Conservation (phyloP, 1,284 basidiomycete genomes). For the Ceratobasidium sp. region DNA sequence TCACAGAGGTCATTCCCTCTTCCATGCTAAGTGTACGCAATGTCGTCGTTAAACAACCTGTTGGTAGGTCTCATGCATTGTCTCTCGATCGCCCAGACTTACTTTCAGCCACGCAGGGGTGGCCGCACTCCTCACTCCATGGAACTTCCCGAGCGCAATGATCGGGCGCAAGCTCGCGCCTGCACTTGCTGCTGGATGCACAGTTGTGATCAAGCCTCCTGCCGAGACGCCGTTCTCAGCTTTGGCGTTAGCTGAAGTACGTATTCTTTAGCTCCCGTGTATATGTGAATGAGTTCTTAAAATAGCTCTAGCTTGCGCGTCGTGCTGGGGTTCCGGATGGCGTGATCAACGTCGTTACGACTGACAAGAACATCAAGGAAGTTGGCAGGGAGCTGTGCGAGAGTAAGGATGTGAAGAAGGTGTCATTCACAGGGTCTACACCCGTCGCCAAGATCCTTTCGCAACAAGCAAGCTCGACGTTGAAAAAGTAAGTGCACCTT, state of each 20-base stretch:
- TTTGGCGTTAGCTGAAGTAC: conserved; percentile 85
- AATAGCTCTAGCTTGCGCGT: conserved; percentile 69
- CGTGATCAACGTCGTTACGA: conserved; percentile 94
- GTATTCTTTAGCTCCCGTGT: conserved; percentile 41
- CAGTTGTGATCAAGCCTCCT: conserved; percentile 94
- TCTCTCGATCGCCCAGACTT: conserved; percentile 20
- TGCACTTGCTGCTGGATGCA: conserved; percentile 95
- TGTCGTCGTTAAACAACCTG: conserved; percentile 93
- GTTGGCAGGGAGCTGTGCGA: conserved; percentile 81
- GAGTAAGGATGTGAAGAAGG: conserved; percentile 80
- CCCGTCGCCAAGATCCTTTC: conserved; percentile 91
- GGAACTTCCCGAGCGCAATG: conserved; percentile 96
- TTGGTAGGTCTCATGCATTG: conserved; percentile 65
- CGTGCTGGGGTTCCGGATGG: conserved; percentile 94
- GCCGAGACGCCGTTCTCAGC: conserved; percentile 96
- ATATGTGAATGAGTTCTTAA: not conserved
- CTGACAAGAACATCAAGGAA: conserved; percentile 79
- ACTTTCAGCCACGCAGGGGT: conserved; percentile 19
- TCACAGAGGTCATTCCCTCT: conserved; percentile 82
- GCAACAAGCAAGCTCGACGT: conserved; percentile 80
- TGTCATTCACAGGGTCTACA: conserved; percentile 95
- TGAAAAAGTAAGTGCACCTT: conserved; percentile 81
- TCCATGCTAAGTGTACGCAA: conserved; percentile 79
- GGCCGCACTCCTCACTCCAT: conserved; percentile 79
- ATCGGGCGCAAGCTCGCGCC: conserved; percentile 85